Conservation (phyloP, 2,329 filamentous ascomycete species). For the Colletotrichum abscissum region DNA sequence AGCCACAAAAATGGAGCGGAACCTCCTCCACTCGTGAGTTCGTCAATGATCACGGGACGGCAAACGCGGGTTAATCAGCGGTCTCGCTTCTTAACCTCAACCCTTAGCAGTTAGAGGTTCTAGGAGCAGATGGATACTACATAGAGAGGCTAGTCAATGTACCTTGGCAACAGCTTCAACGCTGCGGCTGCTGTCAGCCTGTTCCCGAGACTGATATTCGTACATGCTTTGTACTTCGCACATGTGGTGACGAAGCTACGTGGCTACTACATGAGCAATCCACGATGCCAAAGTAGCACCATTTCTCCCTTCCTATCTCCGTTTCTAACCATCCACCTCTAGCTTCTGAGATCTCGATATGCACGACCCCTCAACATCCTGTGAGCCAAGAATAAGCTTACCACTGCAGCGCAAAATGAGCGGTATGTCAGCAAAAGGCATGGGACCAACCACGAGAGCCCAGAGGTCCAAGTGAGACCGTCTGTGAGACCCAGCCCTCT, state of each 20-base stretch:
- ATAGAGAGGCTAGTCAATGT: neutral
- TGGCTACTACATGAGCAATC: neutral
- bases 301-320: neutral
- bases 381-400: constrained; percentile 27
- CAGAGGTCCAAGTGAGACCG: neutral
- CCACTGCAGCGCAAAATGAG: neutral
- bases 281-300: neutral
- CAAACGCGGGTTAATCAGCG: neutral
- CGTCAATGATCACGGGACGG: neutral
- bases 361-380: neutral
- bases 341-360: neutral
- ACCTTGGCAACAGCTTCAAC: neutral
- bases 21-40: neutral
- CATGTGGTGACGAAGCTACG: neutral
- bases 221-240: neutral
- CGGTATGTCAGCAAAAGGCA: neutral
- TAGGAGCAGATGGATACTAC: neutral
- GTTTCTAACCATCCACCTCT: neutral
- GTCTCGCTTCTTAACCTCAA: neutral
- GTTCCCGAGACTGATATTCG: neutral
- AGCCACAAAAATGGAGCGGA: neutral
- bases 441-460: neutral
- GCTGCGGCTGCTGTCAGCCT: neutral
- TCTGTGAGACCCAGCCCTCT: neutral
- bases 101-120: no score